Evolutionary conservation across 2,329 filamentous ascomycete species (phyloP), one percentile per base, ranked within the genome.

Genomic region (Diaporthe caulivora): DNA sequence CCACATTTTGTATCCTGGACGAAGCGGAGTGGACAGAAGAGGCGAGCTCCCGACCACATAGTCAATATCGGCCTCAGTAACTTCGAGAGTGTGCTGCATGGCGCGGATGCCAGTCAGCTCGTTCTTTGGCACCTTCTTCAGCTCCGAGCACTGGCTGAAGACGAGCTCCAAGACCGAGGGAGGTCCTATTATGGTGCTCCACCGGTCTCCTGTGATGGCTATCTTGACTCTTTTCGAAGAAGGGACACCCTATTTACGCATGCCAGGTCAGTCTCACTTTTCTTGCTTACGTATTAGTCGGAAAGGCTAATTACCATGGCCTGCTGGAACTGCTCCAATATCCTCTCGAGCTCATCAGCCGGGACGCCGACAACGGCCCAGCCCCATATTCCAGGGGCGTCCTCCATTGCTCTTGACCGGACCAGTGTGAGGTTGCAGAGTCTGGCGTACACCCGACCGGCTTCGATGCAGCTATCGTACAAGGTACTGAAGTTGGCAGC

Each of bases 181-280:
- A n/a, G 60, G 60, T 15, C 60, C 60, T 49, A 65, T 65, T 29
- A 65, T 65, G 42, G 60, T 65, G 60, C 60, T 65, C 60, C 60
- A 65, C 34, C 60, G 60, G 42, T 65, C 60, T 65, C 60, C 60
- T 1, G 60, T 51, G 17, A 65, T 65, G 17, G 60, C 60, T 34
- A 65, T 65, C 26, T 65, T 65, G 26, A 65, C 60, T 29, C 60
- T 65, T 18, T 65, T 65, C 26, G 60, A 65, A 31, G 42, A 65
- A 34, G 60, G 60, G 26, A 65, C 31, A 18, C 60, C 60, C 60
- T 65, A n/a, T 3, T 65, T 17, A 49, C 21, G 42, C 40, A n/a
- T 34, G 1, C 34, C 60, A 49, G 58, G 60, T 65, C 42, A 65
- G 60, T 37, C 29, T 34, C n/a, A 7, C n/a, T n/a, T 18, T n/a